A percentile compares a stretch with the other conserved stretches of the same genome.
phyloP scores from a whole-genome alignment of 1,284 basidiomycete genomes.

The Phellopilus nigrolimitatus region DNA sequence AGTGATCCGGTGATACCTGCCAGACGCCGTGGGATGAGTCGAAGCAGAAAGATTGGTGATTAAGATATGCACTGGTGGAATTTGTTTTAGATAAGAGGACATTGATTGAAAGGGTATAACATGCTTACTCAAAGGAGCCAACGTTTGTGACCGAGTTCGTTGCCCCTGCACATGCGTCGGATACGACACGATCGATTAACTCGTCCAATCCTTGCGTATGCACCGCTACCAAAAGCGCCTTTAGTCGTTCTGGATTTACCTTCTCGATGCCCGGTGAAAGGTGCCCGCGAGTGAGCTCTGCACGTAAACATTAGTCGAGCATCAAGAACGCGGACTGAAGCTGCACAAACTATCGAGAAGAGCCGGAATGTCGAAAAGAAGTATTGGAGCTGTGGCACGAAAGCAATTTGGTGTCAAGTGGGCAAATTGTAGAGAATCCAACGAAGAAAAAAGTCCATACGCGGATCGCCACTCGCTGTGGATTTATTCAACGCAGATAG shows the following conservation, averaged over 20 bases:
- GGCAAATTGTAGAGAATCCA: background rate
- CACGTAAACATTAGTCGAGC: no score
- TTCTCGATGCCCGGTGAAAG: background rate
- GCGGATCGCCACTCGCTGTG: constrained; percentile 15
- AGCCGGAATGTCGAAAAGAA: constrained; percentile 20
- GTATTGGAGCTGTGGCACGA: constrained; percentile 18
- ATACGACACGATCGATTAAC: constrained; percentile 13
- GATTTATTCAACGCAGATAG: constrained; percentile 16
- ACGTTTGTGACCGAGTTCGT: background rate
- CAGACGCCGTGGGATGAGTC: constrained; percentile 50
- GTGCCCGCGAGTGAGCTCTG: background rate
- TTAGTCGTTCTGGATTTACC: constrained; percentile 7
- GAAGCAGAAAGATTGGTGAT: constrained; percentile 32
- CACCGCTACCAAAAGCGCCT: constrained; percentile 15
- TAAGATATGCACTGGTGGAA: constrained; percentile 31
- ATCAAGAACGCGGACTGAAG: no score
- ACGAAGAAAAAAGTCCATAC: constrained; percentile 11
- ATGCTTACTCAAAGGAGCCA: constrained; percentile 13
- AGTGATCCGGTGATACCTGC: constrained; percentile 64
- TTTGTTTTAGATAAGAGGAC: background rate
- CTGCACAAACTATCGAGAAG: constrained; percentile 16
- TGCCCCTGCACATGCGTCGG: background rate
- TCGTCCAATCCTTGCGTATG: constrained; percentile 19
- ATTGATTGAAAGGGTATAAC: no score
- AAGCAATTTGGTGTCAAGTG: background rate